Conservation (phyloP, 331 rosid species). For the Pyracantha coccinea region DNA sequence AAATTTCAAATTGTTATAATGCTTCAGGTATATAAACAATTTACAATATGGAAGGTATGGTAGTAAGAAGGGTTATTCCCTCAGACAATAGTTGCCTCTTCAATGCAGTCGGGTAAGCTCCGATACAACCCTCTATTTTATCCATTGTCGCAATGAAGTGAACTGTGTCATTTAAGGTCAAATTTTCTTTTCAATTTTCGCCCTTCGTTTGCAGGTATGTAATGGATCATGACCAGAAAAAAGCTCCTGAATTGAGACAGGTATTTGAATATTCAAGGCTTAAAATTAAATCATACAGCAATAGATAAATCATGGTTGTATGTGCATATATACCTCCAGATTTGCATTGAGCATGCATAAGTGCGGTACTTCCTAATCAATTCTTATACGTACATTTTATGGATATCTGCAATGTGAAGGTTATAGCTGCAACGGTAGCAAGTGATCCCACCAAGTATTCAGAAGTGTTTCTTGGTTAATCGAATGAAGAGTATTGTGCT, state of each 20-base stretch:
- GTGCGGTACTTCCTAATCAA: neutral
- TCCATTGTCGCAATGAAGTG: neutral
- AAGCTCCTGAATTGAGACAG: conserved; percentile 87
- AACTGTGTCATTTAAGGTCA: neutral
- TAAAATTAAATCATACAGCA: neutral
- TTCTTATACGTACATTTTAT: neutral
- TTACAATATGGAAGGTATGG: conserved; percentile 60
- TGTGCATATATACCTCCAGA: neutral
- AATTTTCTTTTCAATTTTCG: neutral
- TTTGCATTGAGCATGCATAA: neutral
- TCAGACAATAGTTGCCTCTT: conserved; percentile 96
- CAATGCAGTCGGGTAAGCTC: conserved; percentile 87
- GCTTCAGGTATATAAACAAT: conserved; percentile 27
- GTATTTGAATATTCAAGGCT: conserved; percentile 6
- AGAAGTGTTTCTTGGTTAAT: conserved; percentile 90
- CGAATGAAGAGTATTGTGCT: conserved; percentile 72
- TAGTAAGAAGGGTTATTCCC: conserved; percentile 87
- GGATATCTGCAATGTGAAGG: conserved; percentile 27
- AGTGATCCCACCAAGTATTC: conserved; percentile 71
- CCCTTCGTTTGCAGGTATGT: conserved; percentile 51
- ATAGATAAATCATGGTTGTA: neutral
- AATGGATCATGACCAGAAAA: conserved; percentile 74
- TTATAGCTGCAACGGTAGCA: conserved; percentile 88
- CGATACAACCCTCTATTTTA: neutral
- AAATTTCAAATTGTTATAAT: neutral